Percentiles rank a stretch among this genome's conserved stretches.
phyloP scores from a whole-genome alignment of 139 green algal species.

The Chlorella sp. region DNA sequence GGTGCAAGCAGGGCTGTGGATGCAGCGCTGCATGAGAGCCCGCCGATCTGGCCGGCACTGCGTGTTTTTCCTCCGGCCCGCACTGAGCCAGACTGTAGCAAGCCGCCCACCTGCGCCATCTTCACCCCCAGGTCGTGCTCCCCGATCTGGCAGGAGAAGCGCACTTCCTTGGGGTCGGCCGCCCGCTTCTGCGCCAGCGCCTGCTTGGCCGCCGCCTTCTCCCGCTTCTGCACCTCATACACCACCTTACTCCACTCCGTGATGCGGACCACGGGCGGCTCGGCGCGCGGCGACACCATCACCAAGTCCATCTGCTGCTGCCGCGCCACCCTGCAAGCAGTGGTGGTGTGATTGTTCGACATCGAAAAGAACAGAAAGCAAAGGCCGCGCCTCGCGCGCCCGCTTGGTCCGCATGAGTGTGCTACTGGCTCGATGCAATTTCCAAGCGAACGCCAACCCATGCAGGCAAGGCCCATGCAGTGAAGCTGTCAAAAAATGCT shows the following conservation, averaged over 20 bases:
- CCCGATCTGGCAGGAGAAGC: slow-evolving; percentile 39
- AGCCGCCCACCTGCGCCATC: slow-evolving; percentile 12
- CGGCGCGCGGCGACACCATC: slow-evolving; percentile 9
- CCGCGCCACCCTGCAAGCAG: slow-evolving; percentile 1
- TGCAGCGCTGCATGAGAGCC: no score
- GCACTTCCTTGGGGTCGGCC: slow-evolving; percentile 36
- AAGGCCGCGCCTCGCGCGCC: no score
- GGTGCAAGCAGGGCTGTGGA: no score
- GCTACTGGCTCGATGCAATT: no score
- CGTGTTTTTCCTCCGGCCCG: no score
- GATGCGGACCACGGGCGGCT: slow-evolving; percentile 40
- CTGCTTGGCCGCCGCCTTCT: slow-evolving; percentile 26
- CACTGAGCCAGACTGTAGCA: no score
- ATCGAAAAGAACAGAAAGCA: no score
- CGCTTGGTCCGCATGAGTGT: no score
- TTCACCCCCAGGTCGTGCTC: slow-evolving; percentile 45
- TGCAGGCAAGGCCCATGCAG: no score
- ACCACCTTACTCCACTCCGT: slow-evolving; percentile 42
- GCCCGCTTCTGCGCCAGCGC: slow-evolving; percentile 18
- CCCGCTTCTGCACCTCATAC: slow-evolving; percentile 39
- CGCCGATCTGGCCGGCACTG: background rate
- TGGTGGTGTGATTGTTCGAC: no score
- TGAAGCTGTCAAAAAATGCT: no score
- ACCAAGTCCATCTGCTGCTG: slow-evolving; percentile 32
- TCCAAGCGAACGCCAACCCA: no score